Conservation (phyloP, 2,329 filamentous ascomycete genomes). For the Botrytis galanthina region DNA sequence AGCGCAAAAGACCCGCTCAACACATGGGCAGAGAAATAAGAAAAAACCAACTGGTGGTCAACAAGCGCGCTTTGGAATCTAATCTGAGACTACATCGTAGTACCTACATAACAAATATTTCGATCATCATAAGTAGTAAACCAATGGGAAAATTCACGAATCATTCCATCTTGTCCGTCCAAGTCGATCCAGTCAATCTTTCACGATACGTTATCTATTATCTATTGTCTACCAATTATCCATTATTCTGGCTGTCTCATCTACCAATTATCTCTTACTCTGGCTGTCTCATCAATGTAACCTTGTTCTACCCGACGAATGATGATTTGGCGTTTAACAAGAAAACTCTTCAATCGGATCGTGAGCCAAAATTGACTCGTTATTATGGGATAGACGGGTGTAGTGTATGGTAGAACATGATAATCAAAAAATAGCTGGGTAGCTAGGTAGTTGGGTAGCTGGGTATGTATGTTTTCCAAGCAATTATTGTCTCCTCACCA, state of each 20-base stretch:
- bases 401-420: neutral
- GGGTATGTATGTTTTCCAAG: neutral
- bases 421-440: neutral
- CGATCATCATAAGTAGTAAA: neutral
- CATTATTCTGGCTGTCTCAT: neutral
- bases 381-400: neutral
- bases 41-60: conserved; percentile 14
- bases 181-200: neutral
- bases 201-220: neutral
- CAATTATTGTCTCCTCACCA: conserved; percentile 28
- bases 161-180: neutral
- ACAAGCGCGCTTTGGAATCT: conserved; percentile 31
- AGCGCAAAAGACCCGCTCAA: conserved; percentile 23
- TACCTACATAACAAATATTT: neutral
- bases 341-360: conserved; percentile 13
- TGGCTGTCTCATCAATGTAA: conserved; percentile 1
- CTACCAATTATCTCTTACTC: neutral
- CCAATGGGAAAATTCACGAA: conserved; percentile 7
- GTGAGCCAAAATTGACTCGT: conserved; percentile 17
- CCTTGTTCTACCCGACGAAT: conserved; percentile 34
- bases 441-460: neutral
- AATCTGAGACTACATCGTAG: neutral
- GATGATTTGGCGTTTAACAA: conserved; percentile 31
- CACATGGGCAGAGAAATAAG: neutral
- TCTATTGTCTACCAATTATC: neutral